phyloP scores from a whole-genome alignment of 208 protist genomes.

The Acanthamoeba divionensis region DNA sequence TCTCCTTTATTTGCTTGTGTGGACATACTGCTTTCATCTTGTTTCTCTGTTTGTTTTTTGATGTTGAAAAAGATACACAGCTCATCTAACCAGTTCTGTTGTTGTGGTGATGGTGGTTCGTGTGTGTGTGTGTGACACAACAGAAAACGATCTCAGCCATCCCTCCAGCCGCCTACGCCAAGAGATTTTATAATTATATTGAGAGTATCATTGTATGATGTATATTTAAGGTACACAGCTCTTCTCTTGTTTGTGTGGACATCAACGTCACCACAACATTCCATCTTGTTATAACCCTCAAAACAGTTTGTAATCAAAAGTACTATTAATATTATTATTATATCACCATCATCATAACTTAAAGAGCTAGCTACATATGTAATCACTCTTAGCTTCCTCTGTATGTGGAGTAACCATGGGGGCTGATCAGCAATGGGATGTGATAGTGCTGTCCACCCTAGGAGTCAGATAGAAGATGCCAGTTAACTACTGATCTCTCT shows the following conservation, averaged over 20 bases:
- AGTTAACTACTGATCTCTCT: neutral
- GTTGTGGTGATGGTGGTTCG: too few species aligned
- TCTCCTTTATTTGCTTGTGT: neutral
- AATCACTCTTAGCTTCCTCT: slow-evolving; percentile 25
- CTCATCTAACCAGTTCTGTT: too few species aligned
- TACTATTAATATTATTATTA: too few species aligned
- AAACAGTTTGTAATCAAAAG: too few species aligned
- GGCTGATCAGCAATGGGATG: slow-evolving; percentile 45
- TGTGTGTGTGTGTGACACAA: neutral
- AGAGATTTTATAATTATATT: neutral
- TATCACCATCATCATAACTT: too few species aligned
- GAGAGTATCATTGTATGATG: neutral
- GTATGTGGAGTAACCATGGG: slow-evolving; percentile 50
- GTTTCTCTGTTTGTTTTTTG: neutral
- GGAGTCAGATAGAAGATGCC: neutral
- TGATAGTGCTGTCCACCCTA: slow-evolving; percentile 40
- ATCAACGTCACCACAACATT: too few species aligned
- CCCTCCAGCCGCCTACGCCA: neutral
- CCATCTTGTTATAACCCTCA: too few species aligned
- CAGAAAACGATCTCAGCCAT: neutral
- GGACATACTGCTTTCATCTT: neutral
- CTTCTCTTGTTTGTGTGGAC: too few species aligned
- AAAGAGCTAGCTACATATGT: too few species aligned
- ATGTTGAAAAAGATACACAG: neutral
- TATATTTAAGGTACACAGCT: too few species aligned